Conservation (phyloP, 139 green algal species). For the Raphidocelis subcapitata region DNA sequence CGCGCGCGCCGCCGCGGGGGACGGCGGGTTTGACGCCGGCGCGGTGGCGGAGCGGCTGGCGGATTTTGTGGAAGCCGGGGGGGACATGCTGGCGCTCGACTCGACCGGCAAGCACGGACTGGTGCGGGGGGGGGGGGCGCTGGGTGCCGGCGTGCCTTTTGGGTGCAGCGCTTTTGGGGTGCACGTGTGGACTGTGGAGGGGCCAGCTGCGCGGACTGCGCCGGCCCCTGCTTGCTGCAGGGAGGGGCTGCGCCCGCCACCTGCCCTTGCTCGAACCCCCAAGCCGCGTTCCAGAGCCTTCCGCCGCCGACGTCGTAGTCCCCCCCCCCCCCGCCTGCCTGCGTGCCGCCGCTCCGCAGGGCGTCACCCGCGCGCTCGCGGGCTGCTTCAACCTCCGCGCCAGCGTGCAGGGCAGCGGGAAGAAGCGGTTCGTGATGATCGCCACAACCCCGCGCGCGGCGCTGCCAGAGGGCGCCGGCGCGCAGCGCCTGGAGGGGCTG, state of each 20-base stretch:
- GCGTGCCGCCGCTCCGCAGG: constrained; percentile 7
- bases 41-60: constrained; percentile 15
- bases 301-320: too few species aligned
- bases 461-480: not conserved
- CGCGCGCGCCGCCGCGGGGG: constrained; percentile 12
- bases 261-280: too few species aligned
- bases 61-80: constrained; percentile 19
- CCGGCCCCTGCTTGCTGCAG: too few species aligned
- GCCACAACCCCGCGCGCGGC: constrained; percentile 13
- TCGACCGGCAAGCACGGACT: constrained; percentile 28
- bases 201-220: too few species aligned
- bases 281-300: too few species aligned
- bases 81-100: constrained; percentile 33
- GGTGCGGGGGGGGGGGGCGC: constrained; percentile 13
- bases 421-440: constrained; percentile 33
- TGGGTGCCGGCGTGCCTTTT: too few species aligned
- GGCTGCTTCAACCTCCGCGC: constrained; percentile 1
- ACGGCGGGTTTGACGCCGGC: constrained; percentile 25
- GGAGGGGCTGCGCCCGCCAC: too few species aligned
- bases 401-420: constrained; percentile 25
- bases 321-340: too few species aligned
- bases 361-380: constrained; percentile 6
- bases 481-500: constrained; percentile 15
- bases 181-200: too few species aligned
- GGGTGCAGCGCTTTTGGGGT: too few species aligned